Evolutionary conservation across 2,329 filamentous ascomycete genomes (phyloP), one percentile per base, ranked within the genome.

Genomic region (Aureobasidium sp.): DNA sequence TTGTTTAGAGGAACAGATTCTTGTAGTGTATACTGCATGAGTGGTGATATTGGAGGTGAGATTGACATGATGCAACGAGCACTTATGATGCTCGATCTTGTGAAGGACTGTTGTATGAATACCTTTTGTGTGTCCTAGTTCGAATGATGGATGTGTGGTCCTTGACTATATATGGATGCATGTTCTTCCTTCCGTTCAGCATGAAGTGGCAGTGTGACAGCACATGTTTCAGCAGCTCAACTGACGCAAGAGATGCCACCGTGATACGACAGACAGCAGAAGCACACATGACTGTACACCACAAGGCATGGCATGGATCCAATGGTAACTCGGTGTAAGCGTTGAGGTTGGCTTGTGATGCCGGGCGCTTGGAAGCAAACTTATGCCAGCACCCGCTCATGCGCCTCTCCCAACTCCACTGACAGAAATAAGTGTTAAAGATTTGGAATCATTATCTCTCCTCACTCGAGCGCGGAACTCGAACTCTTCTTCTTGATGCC

Each of bases 401-500:
- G 4, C 36, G 6, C 48, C 25, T 2, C 14, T 12, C 20, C 6
- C 11, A 5, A 17, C 8, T 4, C 34, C 15, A 20, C 9, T 15
- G 0, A 51, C 4, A 22, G 25, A 17, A 29, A 37, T 9, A n/a
- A 25, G 12, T 7, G 12, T 3, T 14, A 44, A 36, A n/a, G 22
- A 53, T 41, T 53, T 39, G 36, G 31, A 25, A 53, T 48, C n/a
- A n/a, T n/a, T 5, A 29, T 11, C 5, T 48, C 25, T 22, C 4
- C 45, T 27, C 17, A 58, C 41, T 58, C 55, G 14, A 58, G 31
- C 4, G 42, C 55, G n/a, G 55, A 60, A n/a, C 34, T 42, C 57
- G 57, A 60, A 25, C 42, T 29, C 12, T 36, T 49, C 20, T 60
- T 60, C 12, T 45, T 49, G 8, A 60, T 60, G 8, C 57, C 56